Evolutionary conservation across 1,284 basidiomycete genomes (phyloP), one percentile per base, ranked within the genome.

Genomic region (Leccinum ponderosum): DNA sequence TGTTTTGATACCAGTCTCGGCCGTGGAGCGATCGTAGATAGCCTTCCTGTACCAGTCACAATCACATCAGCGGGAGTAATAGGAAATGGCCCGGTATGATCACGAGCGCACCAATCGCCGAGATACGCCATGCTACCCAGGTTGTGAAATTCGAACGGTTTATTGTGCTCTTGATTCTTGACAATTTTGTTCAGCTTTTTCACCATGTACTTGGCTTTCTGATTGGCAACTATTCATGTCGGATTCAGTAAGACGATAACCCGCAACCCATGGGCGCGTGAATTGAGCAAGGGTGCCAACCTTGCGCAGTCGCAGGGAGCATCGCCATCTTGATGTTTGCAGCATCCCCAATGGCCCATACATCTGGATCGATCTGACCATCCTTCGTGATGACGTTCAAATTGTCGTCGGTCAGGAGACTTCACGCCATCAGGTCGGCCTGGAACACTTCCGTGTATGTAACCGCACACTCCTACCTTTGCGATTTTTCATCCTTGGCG

Each of bases 321-420:
- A 83, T 78, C 11, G 84, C 82, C 61, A 82, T 80, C 22, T 82
- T 78, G 39, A 90, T 83, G 31, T 80, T 82, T 2, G 87, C 84
- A 56, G 90, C 87, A 71, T 96, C 94, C 4, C 94, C 94, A 58
- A 95, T 89, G 12, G 88, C 93, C 79, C 87, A 94, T 2, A 95
- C 87, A 69, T 93, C 86, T 20, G 85, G 80, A 68, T 94, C 83
- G 17, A 85, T 76, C 29, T 80, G 78, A 11, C 84, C 85, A 39
- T 89, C 83, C 39, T 73, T 69, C 71, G 76, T 80, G 53, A 93
- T 73, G 8, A 87, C 81, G 58, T 87, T 85, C 35, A 93, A 79
- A 60, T 85, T 79, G 7, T 84, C 78, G 69, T 90, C 80, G 20
- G 89, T 90, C 42, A 85, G 69, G 5, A 94, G 73, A 51, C 82